Evolutionary conservation across 2,329 filamentous ascomycete species (phyloP).

Genomic region (Aspergillus floridensis): DNA sequence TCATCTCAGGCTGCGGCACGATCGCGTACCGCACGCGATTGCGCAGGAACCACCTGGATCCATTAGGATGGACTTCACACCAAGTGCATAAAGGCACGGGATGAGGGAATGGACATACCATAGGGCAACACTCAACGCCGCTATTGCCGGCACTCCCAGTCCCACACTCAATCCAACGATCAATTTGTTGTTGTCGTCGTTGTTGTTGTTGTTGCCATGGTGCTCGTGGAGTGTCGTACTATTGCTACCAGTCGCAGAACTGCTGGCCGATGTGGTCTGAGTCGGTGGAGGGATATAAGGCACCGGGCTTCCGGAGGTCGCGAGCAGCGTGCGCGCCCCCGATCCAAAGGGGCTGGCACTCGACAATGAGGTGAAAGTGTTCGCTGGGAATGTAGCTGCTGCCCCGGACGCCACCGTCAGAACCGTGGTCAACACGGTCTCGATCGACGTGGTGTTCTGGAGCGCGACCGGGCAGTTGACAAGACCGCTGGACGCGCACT

Average conservation of each 20-base stretch:
- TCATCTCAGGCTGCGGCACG: no score
- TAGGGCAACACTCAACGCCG: neutral
- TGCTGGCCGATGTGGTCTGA: neutral
- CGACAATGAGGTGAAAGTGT: neutral
- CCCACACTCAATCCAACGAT: conserved; percentile 10
- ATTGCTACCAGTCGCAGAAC: neutral
- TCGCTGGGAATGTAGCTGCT: neutral
- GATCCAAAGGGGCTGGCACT: conserved; percentile 5
- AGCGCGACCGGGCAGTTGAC: conserved; percentile 4
- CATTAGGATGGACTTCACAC: no score
- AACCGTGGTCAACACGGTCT: no score
- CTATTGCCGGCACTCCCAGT: neutral
- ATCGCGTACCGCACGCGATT: no score
- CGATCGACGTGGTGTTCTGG: neutral
- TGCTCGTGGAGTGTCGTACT: neutral
- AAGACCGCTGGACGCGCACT: neutral
- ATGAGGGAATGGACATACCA: neutral
- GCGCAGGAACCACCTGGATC: no score
- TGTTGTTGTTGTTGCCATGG: neutral
- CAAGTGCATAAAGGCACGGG: no score
- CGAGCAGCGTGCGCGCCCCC: neutral
- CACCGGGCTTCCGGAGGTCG: neutral
- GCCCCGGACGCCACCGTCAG: neutral
- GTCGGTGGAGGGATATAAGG: conserved; percentile 4
- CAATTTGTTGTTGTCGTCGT: neutral